Conservation (phyloP, 768 basidiomycete genomes). For the Cytidiella melzeri region DNA sequence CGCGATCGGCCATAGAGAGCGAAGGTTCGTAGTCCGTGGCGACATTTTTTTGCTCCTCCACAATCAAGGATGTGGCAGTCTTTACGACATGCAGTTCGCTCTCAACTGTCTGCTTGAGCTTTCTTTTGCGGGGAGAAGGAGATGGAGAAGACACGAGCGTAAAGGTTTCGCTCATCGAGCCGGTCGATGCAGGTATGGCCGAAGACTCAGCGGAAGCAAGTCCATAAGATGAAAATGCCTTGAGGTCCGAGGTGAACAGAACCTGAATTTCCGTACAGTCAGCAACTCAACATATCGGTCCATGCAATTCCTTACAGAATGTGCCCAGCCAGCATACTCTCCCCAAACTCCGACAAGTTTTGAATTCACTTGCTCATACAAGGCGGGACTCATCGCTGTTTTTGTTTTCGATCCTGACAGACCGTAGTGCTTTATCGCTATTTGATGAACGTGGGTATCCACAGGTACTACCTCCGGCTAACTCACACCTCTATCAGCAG, state of each 20-base stretch:
- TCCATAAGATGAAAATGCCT: conserved; percentile 29
- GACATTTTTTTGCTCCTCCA: background rate
- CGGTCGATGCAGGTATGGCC: background rate
- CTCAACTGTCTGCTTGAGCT: background rate
- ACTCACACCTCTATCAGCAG: too few relatives aligned
- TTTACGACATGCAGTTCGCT: background rate
- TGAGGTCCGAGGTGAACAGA: conserved; percentile 34
- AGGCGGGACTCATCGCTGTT: conserved; percentile 61
- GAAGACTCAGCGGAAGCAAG: conserved; percentile 12
- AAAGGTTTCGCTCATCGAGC: background rate
- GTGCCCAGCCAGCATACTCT: conserved; percentile 85
- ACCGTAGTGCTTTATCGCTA: conserved; percentile 75
- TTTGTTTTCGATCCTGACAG: conserved; percentile 48
- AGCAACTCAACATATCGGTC: background rate
- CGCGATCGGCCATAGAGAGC: conserved; percentile 19
- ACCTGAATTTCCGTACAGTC: conserved; percentile 19
- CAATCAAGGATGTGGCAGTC: too few relatives aligned
- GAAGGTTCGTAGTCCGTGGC: background rate
- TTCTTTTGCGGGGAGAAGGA: conserved; percentile 9
- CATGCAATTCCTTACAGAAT: conserved; percentile 71
- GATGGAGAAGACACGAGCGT: background rate
- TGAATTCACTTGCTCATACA: conserved; percentile 67
- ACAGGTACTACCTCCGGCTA: conserved; percentile 87
- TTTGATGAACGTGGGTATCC: conserved; percentile 93
- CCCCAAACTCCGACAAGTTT: conserved; percentile 71